Evolutionary conservation across 2,329 filamentous ascomycete species (phyloP), one percentile per base, ranked within the genome.

Genomic region (Dothidotthia symphoricarpi): DNA sequence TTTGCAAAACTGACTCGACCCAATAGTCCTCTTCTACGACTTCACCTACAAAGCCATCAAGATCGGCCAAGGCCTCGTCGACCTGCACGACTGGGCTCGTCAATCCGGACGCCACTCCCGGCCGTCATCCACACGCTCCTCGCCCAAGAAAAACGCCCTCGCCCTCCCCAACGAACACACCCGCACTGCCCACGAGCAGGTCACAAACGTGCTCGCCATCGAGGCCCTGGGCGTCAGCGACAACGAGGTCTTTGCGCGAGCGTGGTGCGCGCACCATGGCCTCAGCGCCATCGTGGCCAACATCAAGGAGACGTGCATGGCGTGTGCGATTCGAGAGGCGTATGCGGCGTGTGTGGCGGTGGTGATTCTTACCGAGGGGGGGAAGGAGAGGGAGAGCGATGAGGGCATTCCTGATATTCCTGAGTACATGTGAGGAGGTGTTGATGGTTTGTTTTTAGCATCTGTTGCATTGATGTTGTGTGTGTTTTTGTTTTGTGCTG

Each of bases 221-320:
- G 83, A 88, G 66, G 82, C 84, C 0, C 82, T 86, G 59, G 85
- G 85, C 1, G 83, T 85, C 15, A 72, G 73, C 32, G 85, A 88
- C 63, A 88, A 88, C 50, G 85, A 88, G 64, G 85, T 88, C 3
- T 75, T 89, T 53, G 85, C 82, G 1, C 72, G 85, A 45, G 84
- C 85, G 6, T 89, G 85, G 85, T 88, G 85, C 61, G 78, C 83
- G 38, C 82, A 87, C 54, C 86, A 83, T 78, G 85, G 85, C 2
- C 66, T 87, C 53, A 82, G 77, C 56, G 85, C 85, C 1, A 69
- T 89, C 13, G 77, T 88, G 41, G 83, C 83, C 7, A 82, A 88
- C 62, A 63, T 86, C 35, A 71, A 76, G 41, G 79, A 75, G 68
- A 88, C 85, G 12, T 88, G 82, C 65, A 80, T 86, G 75, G 77